Conservation (phyloP, 2,329 filamentous ascomycete species). For the Phaeosphaeria sp. region DNA sequence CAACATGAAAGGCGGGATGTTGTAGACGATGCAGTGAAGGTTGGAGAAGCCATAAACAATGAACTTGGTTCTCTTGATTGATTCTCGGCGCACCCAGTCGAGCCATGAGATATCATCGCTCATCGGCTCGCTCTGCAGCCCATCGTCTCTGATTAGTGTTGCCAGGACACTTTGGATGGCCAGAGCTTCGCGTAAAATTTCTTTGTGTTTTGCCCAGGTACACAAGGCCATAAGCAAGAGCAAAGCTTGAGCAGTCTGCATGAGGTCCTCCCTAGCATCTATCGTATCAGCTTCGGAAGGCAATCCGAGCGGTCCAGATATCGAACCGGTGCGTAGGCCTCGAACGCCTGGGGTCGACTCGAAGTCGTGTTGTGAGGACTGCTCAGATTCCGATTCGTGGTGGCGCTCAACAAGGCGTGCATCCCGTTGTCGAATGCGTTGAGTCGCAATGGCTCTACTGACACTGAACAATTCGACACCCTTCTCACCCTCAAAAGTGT, state of each 20-base stretch:
- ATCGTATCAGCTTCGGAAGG: constrained; percentile 29
- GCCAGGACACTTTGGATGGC: constrained; percentile 64
- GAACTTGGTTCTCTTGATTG: constrained; percentile 61
- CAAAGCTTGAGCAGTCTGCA: constrained; percentile 71
- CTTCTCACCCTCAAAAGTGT: constrained; percentile 60
- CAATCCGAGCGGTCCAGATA: constrained; percentile 34
- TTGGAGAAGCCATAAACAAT: constrained; percentile 66
- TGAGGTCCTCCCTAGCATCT: constrained; percentile 45
- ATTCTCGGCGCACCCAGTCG: constrained; percentile 62
- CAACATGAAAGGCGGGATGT: constrained; percentile 64
- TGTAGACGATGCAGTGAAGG: constrained; percentile 67
- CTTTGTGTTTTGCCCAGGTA: constrained; percentile 65
- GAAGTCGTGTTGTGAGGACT: constrained; percentile 21
- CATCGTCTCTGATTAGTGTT: constrained; percentile 62
- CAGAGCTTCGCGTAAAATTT: constrained; percentile 63
- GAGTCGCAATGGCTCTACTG: constrained; percentile 61
- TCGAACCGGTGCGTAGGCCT: constrained; percentile 27
- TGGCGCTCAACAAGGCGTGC: constrained; percentile 49
- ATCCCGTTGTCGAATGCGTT: constrained; percentile 60
- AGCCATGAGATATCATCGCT: constrained; percentile 61
- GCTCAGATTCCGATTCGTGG: constrained; percentile 26
- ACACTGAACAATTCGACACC: constrained; percentile 65
- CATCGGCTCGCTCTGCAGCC: constrained; percentile 61
- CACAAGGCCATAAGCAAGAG: constrained; percentile 67
- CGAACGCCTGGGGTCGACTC: constrained; percentile 16